A percentile compares a stretch with the other conserved stretches of the same genome.
Conservation (phyloP, 148 eudicot genomes). For the Vaccinium corymbosum region DNA sequence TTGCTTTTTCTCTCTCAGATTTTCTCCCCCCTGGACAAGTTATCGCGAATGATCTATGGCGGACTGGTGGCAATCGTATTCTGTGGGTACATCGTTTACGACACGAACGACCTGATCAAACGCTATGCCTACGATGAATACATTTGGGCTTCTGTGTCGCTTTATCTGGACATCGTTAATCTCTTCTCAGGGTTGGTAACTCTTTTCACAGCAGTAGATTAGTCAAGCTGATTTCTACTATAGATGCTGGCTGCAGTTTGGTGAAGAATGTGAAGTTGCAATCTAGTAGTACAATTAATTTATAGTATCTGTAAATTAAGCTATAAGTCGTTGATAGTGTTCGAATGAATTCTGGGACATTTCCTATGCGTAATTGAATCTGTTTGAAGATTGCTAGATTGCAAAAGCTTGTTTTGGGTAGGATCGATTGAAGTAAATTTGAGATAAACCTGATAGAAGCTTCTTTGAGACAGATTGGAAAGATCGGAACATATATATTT, state of each 20-base stretch:
- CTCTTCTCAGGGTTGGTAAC: conserved; percentile 32
- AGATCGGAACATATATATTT: no score
- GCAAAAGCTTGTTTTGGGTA: neutral
- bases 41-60: conserved; percentile 52
- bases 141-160: conserved; percentile 50
- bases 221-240: conserved; percentile 5
- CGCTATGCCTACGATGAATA: conserved; percentile 45
- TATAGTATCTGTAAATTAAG: neutral
- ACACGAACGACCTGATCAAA: conserved; percentile 58
- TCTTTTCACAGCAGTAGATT: conserved; percentile 31
- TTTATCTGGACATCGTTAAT: conserved; percentile 47
- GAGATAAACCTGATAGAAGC: neutral
- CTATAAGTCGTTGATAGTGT: neutral
- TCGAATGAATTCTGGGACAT: neutral
- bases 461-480: neutral
- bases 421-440: no score
- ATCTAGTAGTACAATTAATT: neutral
- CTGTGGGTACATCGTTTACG: conserved; percentile 56
- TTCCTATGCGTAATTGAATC: neutral
- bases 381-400: neutral
- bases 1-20: conserved; percentile 27
- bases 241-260: neutral
- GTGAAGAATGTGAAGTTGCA: neutral
- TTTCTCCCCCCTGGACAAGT: conserved; percentile 46
- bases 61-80: conserved; percentile 44